A percentile compares a stretch with the other conserved stretches of the same genome.
phyloP scores from a whole-genome alignment of 495 filamentous ascomycete species.

The Chlorociboria aeruginascens region DNA sequence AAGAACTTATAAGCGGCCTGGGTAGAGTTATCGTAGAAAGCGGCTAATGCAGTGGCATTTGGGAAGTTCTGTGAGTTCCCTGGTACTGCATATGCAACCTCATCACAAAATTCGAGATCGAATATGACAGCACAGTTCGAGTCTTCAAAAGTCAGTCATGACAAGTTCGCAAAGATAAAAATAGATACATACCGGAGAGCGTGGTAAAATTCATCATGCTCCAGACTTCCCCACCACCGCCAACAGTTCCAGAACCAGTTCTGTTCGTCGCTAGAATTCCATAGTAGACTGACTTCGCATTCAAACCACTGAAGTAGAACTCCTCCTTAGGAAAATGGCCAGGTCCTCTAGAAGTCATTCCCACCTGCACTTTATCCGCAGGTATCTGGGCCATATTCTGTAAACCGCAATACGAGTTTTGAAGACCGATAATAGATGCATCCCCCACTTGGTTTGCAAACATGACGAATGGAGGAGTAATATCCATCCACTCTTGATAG shows the following conservation, averaged over 20 bases:
- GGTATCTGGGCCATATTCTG: constrained; percentile 48
- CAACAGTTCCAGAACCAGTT: constrained; percentile 36
- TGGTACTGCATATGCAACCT: constrained; percentile 84
- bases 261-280: constrained; percentile 55
- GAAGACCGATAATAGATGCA: constrained; percentile 49
- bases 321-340: constrained; percentile 64
- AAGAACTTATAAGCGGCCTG: constrained; percentile 58
- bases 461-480: constrained; percentile 56
- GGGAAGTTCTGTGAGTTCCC: constrained; percentile 50
- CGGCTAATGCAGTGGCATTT: constrained; percentile 36
- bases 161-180: constrained; percentile 5
- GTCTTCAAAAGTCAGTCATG: constrained; percentile 13
- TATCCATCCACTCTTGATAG: constrained; percentile 43
- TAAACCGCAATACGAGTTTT: constrained; percentile 65
- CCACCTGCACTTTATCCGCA: constrained; percentile 35
- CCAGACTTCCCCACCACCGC: constrained; percentile 65
- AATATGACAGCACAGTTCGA: constrained; percentile 74
- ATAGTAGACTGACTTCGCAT: constrained; percentile 53
- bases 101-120: constrained; percentile 71
- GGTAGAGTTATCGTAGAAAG: constrained; percentile 61
- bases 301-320: constrained; percentile 69
- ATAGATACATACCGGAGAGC: constrained; percentile 50
- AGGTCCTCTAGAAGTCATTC: constrained; percentile 53
- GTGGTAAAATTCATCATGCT: constrained; percentile 55
- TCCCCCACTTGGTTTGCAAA: constrained; percentile 62